A percentile compares a stretch with the other conserved stretches of the same genome.
These are phyloP conservation scores for Botryotinia calthae DNA, from an alignment of 2,329 filamentous ascomycete species.

Conservation along the genomic window DNA sequence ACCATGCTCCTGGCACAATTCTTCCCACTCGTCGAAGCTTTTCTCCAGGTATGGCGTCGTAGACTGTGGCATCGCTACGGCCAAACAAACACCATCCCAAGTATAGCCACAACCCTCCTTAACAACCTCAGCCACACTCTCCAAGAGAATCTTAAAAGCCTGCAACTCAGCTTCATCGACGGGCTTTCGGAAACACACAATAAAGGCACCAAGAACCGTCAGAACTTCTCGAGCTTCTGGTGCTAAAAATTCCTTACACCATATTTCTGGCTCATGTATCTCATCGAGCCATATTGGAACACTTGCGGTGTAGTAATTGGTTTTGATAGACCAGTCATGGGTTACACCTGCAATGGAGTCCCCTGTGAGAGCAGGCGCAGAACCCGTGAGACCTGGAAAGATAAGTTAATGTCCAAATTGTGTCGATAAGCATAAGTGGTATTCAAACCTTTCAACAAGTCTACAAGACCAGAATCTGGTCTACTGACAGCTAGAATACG, in stretches of 20 bases:
- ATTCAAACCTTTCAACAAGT: conserved; percentile 53
- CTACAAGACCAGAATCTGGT: conserved; percentile 45
- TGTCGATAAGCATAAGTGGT: conserved; percentile 5
- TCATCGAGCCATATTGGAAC: conserved; percentile 69
- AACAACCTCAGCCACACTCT: conserved; percentile 54
- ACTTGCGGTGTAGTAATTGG: conserved; percentile 58
- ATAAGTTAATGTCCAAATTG: conserved; percentile 1
- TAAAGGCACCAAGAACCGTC: conserved; percentile 57
- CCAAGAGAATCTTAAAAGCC: conserved; percentile 45
- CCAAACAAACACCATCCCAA: conserved; percentile 64
- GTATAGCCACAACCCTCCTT: conserved; percentile 56
- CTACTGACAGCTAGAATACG: conserved; percentile 54
- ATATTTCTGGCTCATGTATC: conserved; percentile 43
- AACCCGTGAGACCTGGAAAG: conserved; percentile 52
- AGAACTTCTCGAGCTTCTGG: conserved; percentile 63
- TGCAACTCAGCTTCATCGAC: conserved; percentile 29
- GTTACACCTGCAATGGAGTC: conserved; percentile 53
- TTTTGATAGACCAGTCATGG: conserved; percentile 54
- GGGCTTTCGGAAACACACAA: conserved; percentile 53
- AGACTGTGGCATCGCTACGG: conserved; percentile 49
- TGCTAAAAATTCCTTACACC: conserved; percentile 58
- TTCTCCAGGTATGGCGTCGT: conserved; percentile 40
- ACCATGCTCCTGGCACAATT: conserved; percentile 53
- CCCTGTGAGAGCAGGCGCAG: conserved; percentile 40
- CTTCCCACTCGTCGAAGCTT: conserved; percentile 56